A percentile compares a stretch with the other conserved stretches of the same genome.
These are phyloP conservation scores for Oldenlandia corymbosa DNA, from an alignment of 257 asterid genomes.

Conservation along the genomic window DNA sequence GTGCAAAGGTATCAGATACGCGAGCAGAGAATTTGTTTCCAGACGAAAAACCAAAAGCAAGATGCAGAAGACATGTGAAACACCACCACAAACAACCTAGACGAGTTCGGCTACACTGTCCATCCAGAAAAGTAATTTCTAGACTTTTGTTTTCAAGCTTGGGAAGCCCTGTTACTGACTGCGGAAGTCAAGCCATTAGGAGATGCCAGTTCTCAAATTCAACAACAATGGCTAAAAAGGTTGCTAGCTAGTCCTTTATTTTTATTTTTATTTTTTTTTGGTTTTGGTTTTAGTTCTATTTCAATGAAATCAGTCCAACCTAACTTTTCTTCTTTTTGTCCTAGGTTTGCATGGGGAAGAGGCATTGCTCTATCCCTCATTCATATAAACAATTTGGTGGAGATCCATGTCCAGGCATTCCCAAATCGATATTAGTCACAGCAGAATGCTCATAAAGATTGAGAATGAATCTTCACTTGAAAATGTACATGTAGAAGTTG, in stretches of 20 bases:
- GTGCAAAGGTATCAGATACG: slow-evolving; percentile 34
- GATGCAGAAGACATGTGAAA: neutral
- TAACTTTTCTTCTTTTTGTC: neutral
- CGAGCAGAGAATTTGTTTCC: slow-evolving; percentile 20
- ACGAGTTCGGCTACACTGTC: slow-evolving; percentile 38
- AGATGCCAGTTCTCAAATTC: slow-evolving; percentile 53
- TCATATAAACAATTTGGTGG: slow-evolving; percentile 42
- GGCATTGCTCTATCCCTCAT: slow-evolving; percentile 34
- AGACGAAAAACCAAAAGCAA: slow-evolving; percentile 16
- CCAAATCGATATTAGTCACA: slow-evolving; percentile 39
- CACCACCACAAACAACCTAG: slow-evolving; percentile 1
- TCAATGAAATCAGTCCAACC: neutral
- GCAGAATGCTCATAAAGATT: slow-evolving; percentile 43
- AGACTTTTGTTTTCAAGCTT: slow-evolving; percentile 4
- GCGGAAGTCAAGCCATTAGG: slow-evolving; percentile 40
- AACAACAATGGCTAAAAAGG: slow-evolving; percentile 44
- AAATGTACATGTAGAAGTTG: neutral
- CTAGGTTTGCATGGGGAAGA: slow-evolving; percentile 64
- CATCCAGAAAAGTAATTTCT: slow-evolving; percentile 14
- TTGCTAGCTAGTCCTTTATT: slow-evolving; percentile 6
- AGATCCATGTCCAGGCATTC: slow-evolving; percentile 54
- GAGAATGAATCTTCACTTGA: slow-evolving; percentile 7
- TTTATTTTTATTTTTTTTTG: too few relatives aligned
- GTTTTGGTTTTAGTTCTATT: neutral
- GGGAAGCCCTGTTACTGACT: slow-evolving; percentile 29